phyloP scores from a whole-genome alignment of 2,329 filamentous ascomycete genomes.

The Colletotrichum cordylinicola region DNA sequence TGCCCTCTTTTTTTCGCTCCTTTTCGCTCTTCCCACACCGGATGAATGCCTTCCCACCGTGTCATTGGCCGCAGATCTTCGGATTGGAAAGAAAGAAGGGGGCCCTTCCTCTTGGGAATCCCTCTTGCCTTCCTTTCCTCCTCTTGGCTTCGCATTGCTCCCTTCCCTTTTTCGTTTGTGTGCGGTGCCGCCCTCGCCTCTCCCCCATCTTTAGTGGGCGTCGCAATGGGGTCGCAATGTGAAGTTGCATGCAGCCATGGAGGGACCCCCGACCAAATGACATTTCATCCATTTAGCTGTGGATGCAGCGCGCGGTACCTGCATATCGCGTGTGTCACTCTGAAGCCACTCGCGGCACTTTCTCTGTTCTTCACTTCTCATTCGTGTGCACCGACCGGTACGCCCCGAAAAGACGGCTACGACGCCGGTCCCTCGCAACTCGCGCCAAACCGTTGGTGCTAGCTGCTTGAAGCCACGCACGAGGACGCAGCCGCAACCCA shows the following conservation, averaged over 20 bases:
- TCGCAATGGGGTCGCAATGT: neutral
- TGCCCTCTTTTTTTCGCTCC: neutral
- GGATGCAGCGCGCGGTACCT: conserved; percentile 11
- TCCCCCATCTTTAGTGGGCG: neutral
- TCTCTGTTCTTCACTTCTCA: neutral
- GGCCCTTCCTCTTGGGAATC: neutral
- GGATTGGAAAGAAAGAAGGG: neutral
- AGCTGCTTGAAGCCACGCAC: neutral
- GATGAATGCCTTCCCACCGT: neutral
- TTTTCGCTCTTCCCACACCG: neutral
- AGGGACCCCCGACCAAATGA: neutral
- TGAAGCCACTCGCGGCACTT: conserved; percentile 17
- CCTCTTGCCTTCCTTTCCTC: neutral
- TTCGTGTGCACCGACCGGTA: neutral
- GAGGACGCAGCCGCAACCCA: neutral
- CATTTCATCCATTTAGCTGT: neutral
- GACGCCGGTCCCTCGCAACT: neutral
- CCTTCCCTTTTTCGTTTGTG: neutral
- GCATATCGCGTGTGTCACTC: conserved; percentile 14
- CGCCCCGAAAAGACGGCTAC: conserved; percentile 1
- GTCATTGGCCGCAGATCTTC: conserved; percentile 16
- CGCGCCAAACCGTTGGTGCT: conserved; percentile 18
- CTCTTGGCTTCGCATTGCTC: neutral
- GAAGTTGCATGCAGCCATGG: neutral
- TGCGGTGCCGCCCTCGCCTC: neutral